These are phyloP conservation scores for Trichomonascus vanleenenianus DNA, from an alignment of 805 yeast species.

Conservation along the genomic window DNA sequence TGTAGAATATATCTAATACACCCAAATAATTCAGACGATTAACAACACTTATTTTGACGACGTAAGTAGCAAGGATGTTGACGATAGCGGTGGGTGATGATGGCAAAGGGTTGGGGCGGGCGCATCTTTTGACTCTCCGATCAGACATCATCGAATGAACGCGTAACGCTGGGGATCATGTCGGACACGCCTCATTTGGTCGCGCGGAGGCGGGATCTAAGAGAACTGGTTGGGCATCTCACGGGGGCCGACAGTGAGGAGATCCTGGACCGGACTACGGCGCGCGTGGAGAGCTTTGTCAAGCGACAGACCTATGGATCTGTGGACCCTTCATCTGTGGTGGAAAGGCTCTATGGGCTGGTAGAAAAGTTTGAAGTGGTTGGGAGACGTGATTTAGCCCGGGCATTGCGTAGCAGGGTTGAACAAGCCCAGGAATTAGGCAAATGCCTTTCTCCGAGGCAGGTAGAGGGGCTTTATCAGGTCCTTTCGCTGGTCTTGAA, in stretches of 20 bases:
- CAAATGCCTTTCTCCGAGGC: too few relatives aligned
- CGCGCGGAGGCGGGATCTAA: neutral
- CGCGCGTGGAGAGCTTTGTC: slow-evolving; percentile 7
- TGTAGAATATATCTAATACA: too few relatives aligned
- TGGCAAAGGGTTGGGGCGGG: too few relatives aligned
- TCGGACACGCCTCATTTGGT: neutral
- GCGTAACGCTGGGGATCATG: neutral
- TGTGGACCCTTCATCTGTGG: slow-evolving; percentile 14
- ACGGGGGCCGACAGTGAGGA: neutral
- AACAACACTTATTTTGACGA: too few relatives aligned
- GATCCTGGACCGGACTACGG: neutral
- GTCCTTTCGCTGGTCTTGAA: slow-evolving; percentile 17
- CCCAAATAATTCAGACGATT: too few relatives aligned
- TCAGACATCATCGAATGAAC: neutral
- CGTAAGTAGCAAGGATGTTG: neutral
- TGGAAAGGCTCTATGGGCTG: slow-evolving; percentile 15
- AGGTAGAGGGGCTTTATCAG: neutral
- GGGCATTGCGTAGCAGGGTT: slow-evolving; percentile 16
- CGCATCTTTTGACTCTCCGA: neutral
- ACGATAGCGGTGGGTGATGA: neutral
- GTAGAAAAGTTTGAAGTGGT: slow-evolving; percentile 23
- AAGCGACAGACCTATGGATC: slow-evolving; percentile 5
- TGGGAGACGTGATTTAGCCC: slow-evolving; percentile 25
- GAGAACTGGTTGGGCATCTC: neutral
- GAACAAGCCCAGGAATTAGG: neutral